A percentile compares a stretch with the other conserved stretches of the same genome.
These are phyloP conservation scores for Hansfordia pulvinata DNA, from an alignment of 2,329 filamentous ascomycete species.

Conservation along the genomic window DNA sequence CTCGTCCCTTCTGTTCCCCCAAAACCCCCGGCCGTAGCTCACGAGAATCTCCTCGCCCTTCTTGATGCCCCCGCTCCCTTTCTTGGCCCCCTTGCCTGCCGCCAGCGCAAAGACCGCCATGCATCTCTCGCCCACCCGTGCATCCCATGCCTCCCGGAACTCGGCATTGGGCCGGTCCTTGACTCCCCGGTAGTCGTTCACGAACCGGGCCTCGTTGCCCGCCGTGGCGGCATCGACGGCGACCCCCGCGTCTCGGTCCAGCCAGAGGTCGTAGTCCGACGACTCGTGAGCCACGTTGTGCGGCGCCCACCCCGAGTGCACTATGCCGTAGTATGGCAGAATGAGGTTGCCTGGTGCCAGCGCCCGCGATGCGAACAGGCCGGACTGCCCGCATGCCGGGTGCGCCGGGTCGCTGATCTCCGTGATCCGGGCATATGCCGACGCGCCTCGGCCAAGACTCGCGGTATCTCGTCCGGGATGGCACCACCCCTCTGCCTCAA, in stretches of 20 bases:
- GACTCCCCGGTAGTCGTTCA: conserved; percentile 54
- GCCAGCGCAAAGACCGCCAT: conserved; percentile 45
- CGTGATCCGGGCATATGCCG: conserved; percentile 36
- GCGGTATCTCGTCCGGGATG: too few species aligned
- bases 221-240: conserved; percentile 44
- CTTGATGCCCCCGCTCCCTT: conserved; percentile 23
- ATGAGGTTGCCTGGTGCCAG: conserved; percentile 42
- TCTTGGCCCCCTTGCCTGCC: conserved; percentile 22
- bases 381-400: conserved; percentile 43
- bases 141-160: conserved; percentile 45
- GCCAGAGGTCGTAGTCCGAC: conserved; percentile 52
- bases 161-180: conserved; percentile 39
- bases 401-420: conserved; percentile 35
- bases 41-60: conserved; percentile 53
- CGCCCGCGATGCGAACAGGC: conserved; percentile 43
- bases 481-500: too few species aligned
- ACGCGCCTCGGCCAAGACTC: conserved; percentile 26
- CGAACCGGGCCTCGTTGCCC: conserved; percentile 52
- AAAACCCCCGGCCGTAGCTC: conserved; percentile 56
- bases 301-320: conserved; percentile 29
- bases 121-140: conserved; percentile 31
- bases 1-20: conserved; percentile 33
- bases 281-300: conserved; percentile 19
- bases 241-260: conserved; percentile 40
- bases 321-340: conserved; percentile 46